Conservation (phyloP, 1,139 yeast genomes). For the Nakaseomyces glabratus region DNA sequence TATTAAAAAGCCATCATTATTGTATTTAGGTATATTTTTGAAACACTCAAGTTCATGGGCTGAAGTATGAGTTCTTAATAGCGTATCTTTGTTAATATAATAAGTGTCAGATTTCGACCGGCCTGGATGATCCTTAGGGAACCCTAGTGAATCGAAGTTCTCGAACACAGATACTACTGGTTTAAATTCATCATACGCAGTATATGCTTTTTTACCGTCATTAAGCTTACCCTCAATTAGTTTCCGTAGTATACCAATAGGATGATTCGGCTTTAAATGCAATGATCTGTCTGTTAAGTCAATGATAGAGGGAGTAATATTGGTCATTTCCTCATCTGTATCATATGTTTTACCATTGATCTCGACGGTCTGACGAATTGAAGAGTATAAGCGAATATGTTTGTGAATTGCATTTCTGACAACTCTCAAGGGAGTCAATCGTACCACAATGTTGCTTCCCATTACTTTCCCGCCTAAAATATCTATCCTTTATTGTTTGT, state of each 20-base stretch:
- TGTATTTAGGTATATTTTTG: slow-evolving; percentile 33
- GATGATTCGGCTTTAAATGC: slow-evolving; percentile 70
- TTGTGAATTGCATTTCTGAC: too few relatives aligned
- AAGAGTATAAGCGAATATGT: background rate
- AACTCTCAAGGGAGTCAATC: too few relatives aligned
- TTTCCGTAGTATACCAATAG: slow-evolving; percentile 75
- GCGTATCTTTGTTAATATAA: slow-evolving; percentile 61
- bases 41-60: slow-evolving; percentile 93
- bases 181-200: slow-evolving; percentile 56
- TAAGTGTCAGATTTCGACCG: slow-evolving; percentile 89
- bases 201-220: slow-evolving; percentile 62
- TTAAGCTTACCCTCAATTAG: slow-evolving; percentile 61
- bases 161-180: slow-evolving; percentile 78
- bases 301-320: slow-evolving; percentile 68
- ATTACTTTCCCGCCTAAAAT: too few relatives aligned
- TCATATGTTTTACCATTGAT: slow-evolving; percentile 46
- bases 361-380: slow-evolving; percentile 8
- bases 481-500: too few relatives aligned
- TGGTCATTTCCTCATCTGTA: slow-evolving; percentile 69
- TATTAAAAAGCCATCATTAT: slow-evolving; percentile 82
- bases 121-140: slow-evolving; percentile 90
- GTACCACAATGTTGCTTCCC: too few relatives aligned
- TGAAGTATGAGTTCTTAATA: slow-evolving; percentile 88
- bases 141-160: slow-evolving; percentile 86
- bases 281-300: slow-evolving; percentile 62